A percentile compares a stretch with the other conserved stretches of the same genome.
phyloP scores from a whole-genome alignment of 139 green algal species.

The Pseudopediastrum boryanum region DNA sequence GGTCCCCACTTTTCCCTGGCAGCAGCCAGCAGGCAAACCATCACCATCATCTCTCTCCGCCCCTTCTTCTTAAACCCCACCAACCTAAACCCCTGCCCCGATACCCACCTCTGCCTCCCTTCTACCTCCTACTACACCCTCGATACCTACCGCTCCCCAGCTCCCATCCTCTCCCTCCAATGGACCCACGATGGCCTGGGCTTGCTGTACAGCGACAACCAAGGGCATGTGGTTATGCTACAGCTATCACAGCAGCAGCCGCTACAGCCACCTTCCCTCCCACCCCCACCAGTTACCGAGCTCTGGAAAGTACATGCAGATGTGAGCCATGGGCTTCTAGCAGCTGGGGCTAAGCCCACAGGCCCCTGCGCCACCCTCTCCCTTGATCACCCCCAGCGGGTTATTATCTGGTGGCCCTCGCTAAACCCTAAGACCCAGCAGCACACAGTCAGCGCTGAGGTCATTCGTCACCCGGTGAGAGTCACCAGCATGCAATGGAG shows the following conservation, averaged over 20 bases:
- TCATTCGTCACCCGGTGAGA: slow-evolving; percentile 51
- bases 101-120: background rate
- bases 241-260: slow-evolving; percentile 17
- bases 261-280: background rate
- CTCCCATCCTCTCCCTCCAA: slow-evolving; percentile 33
- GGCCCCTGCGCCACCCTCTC: slow-evolving; percentile 54
- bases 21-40: slow-evolving; percentile 36
- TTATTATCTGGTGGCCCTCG: slow-evolving; percentile 62
- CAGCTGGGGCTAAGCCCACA: slow-evolving; percentile 42
- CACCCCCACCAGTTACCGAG: slow-evolving; percentile 13
- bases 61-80: slow-evolving; percentile 30
- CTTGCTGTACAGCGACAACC: slow-evolving; percentile 49
- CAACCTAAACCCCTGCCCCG: background rate
- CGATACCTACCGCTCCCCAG: slow-evolving; percentile 23
- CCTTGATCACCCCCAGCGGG: slow-evolving; percentile 11
- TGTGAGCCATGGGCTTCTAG: slow-evolving; percentile 43
- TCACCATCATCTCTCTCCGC: slow-evolving; percentile 49
- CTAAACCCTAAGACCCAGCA: background rate
- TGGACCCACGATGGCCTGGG: slow-evolving; percentile 58
- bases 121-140: background rate
- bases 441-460: slow-evolving; percentile 44
- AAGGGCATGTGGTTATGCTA: slow-evolving; percentile 54
- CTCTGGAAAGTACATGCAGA: slow-evolving; percentile 45
- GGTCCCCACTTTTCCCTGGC: slow-evolving; percentile 40
- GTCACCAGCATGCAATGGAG: slow-evolving; percentile 55